These are phyloP conservation scores for Colletotrichum lini DNA, from an alignment of 2,329 filamentous ascomycete species.

Conservation along the genomic window DNA sequence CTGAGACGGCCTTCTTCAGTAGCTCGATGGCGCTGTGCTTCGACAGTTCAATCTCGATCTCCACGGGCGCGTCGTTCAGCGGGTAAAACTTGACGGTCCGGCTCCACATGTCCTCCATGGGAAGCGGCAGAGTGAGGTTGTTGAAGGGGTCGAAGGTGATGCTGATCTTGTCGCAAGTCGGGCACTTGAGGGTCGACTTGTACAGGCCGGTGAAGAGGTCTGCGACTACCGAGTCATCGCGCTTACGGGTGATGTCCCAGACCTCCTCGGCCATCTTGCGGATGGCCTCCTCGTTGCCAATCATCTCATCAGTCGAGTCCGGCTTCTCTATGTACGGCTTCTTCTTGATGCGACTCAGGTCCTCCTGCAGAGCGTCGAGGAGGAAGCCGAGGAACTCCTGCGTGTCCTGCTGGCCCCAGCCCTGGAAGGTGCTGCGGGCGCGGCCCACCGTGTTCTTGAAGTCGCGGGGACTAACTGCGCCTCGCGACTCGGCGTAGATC, in stretches of 20 bases:
- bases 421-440: slow-evolving; percentile 88
- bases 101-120: slow-evolving; percentile 86
- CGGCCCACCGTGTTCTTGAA: slow-evolving; percentile 89
- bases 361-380: slow-evolving; percentile 94
- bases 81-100: slow-evolving; percentile 84
- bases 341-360: slow-evolving; percentile 92
- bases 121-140: slow-evolving; percentile 91
- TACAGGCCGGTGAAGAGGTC: slow-evolving; percentile 98
- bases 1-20: slow-evolving; percentile 80
- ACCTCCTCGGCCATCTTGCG: slow-evolving; percentile 88
- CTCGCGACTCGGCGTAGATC: slow-evolving; percentile 80
- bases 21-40: slow-evolving; percentile 79
- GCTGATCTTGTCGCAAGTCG: slow-evolving; percentile 92
- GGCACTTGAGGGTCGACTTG: slow-evolving; percentile 96
- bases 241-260: slow-evolving; percentile 90
- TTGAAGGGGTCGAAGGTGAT: slow-evolving; percentile 99
- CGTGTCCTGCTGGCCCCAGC: slow-evolving; percentile 96
- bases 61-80: slow-evolving; percentile 77
- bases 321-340: slow-evolving; percentile 99
- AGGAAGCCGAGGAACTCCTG: slow-evolving; percentile 97
- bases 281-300: slow-evolving; percentile 85
- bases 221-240: slow-evolving; percentile 95
- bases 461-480: slow-evolving; percentile 81
- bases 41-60: slow-evolving; percentile 84
- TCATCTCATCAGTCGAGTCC: slow-evolving; percentile 97